Conservation (phyloP, 176 grass and related monocot species). For the Aegilops speltoides region DNA sequence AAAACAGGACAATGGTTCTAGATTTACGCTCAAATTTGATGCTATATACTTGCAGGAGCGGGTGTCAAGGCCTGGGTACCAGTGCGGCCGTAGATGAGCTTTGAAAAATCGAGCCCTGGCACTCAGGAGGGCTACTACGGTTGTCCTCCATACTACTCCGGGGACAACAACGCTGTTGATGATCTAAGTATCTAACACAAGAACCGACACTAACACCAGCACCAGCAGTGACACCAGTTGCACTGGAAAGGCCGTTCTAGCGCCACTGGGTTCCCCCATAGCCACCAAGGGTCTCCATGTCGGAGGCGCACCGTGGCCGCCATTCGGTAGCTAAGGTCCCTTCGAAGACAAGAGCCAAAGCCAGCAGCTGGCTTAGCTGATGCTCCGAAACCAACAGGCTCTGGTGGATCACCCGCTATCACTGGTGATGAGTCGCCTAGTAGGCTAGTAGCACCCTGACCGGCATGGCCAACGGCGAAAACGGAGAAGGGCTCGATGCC, state of each 20-base stretch:
- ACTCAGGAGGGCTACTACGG: slow-evolving; percentile 18
- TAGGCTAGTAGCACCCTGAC: too few species aligned
- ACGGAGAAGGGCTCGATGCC: too few species aligned
- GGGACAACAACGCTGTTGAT: slow-evolving; percentile 7
- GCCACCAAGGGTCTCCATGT: slow-evolving; percentile 44
- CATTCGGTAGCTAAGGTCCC: slow-evolving; percentile 55
- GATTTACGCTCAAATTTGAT: too few species aligned
- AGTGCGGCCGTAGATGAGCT: slow-evolving; percentile 40
- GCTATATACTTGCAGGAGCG: too few species aligned
- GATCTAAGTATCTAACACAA: too few species aligned
- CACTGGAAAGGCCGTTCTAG: slow-evolving; percentile 28
- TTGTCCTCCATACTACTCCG: slow-evolving; percentile 22
- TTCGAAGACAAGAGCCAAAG: neutral
- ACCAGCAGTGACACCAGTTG: neutral
- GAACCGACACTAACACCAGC: neutral
- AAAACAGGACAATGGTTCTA: too few species aligned
- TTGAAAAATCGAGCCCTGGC: slow-evolving; percentile 40
- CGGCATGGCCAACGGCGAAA: too few species aligned
- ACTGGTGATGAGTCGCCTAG: too few species aligned
- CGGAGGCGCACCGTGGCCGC: slow-evolving; percentile 51
- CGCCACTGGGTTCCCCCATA: slow-evolving; percentile 65
- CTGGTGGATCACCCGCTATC: too few species aligned
- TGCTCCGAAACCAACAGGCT: too few species aligned
- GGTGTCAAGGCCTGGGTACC: neutral
- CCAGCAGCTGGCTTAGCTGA: too few species aligned